Conservation (phyloP, 352 stramenopile genomes). For the Pythium brassicae region DNA sequence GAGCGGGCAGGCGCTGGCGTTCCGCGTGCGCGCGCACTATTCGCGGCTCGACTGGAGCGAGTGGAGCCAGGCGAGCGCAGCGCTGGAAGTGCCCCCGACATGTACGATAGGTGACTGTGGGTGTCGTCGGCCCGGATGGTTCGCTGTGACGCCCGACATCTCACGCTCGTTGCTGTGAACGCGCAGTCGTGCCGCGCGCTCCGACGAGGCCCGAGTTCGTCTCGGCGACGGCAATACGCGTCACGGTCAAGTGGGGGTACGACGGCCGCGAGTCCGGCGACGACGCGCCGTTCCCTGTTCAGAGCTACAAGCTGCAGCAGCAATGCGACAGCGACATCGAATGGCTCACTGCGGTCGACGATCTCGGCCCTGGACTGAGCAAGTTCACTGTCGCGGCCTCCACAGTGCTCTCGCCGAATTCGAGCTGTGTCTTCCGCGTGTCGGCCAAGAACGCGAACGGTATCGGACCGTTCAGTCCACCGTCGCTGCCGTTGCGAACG, state of each 20-base stretch:
- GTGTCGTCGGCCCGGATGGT: background rate
- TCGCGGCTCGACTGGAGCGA: slow-evolving; percentile 32
- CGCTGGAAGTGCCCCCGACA: slow-evolving; percentile 32
- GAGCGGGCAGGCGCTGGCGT: slow-evolving; percentile 29
- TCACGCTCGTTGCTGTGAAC: background rate
- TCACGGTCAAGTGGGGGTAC: slow-evolving; percentile 44
- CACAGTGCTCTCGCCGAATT: slow-evolving; percentile 26
- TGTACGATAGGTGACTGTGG: slow-evolving; percentile 12
- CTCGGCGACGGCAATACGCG: slow-evolving; percentile 17
- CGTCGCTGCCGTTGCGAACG: slow-evolving; percentile 33
- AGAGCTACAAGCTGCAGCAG: slow-evolving; percentile 41
- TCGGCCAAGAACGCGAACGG: slow-evolving; percentile 47
- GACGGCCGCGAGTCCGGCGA: background rate
- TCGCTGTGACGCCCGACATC: background rate
- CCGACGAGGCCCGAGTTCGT: slow-evolving; percentile 41
- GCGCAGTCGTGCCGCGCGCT: slow-evolving; percentile 23
- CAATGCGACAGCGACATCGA: slow-evolving; percentile 37
- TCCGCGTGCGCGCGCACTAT: slow-evolving; percentile 47
- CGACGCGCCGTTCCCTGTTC: slow-evolving; percentile 33
- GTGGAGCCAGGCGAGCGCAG: slow-evolving; percentile 42
- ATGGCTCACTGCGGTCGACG: slow-evolving; percentile 37
- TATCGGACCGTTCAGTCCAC: slow-evolving; percentile 39
- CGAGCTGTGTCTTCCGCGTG: slow-evolving; percentile 50
- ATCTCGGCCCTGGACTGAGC: slow-evolving; percentile 18
- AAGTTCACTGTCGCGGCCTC: slow-evolving; percentile 29